Percentiles rank a stretch among this genome's conserved stretches.
Evolutionary conservation across 2,329 filamentous ascomycete genomes (phyloP).

Genomic region (Stromatinia cepivora): DNA sequence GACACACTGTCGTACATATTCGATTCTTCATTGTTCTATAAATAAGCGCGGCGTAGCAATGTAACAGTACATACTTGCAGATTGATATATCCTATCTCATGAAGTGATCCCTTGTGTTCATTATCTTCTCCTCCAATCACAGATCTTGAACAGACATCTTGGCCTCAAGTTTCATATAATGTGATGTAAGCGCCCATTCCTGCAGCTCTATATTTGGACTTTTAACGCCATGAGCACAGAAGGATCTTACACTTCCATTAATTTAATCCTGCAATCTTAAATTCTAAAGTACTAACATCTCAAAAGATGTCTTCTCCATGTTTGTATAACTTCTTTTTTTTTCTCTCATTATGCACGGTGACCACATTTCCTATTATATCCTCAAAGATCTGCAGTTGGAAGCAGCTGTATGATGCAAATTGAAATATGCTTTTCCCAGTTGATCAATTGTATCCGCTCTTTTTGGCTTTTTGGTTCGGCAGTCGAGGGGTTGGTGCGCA

Average conservation of each 20-base stretch:
- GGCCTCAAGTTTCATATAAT: conserved; percentile 7
- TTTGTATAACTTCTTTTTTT: conserved; percentile 10
- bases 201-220: conserved; percentile 13
- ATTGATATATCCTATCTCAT: not conserved
- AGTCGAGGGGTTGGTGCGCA: conserved; percentile 10
- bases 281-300: conserved; percentile 5
- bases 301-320: not conserved
- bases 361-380: not conserved
- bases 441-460: not conserved
- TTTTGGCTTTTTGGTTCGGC: conserved; percentile 2
- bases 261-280: conserved; percentile 20
- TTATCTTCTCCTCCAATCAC: not conserved
- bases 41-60: not conserved
- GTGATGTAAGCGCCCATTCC: conserved; percentile 17
- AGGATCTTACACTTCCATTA: conserved; percentile 9
- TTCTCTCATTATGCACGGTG: not conserved
- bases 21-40: not conserved
- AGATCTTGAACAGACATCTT: not conserved
- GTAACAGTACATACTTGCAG: not conserved
- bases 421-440: conserved; percentile 4
- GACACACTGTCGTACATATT: not conserved
- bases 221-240: not conserved
- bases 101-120: not conserved
- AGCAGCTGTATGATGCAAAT: conserved; percentile 10
- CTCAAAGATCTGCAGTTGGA: not conserved